These are phyloP conservation scores for Coniosporium tulheliwenetii DNA, from an alignment of 2,329 filamentous ascomycete genomes.

Conservation along the genomic window DNA sequence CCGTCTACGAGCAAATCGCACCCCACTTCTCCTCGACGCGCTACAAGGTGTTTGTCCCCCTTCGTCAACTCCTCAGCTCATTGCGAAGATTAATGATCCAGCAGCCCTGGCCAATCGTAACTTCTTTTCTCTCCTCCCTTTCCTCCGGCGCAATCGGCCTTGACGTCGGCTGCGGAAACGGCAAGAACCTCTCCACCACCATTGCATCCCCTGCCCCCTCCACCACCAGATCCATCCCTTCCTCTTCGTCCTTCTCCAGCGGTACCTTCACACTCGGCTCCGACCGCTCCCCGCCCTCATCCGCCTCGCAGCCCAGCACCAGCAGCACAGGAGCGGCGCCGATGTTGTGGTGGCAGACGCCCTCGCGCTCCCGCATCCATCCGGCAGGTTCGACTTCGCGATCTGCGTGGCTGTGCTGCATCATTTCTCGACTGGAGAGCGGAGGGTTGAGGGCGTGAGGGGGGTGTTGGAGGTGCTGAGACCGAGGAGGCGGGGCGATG, in stretches of 20 bases:
- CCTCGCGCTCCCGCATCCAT: slow-evolving; percentile 64
- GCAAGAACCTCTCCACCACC: slow-evolving; percentile 69
- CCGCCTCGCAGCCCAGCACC: slow-evolving; percentile 39
- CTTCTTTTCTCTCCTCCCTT: slow-evolving; percentile 55
- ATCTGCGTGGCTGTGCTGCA: slow-evolving; percentile 92
- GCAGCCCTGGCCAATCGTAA: slow-evolving; percentile 82
- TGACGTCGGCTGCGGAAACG: slow-evolving; percentile 92
- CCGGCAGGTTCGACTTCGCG: slow-evolving; percentile 59
- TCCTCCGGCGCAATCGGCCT: slow-evolving; percentile 56
- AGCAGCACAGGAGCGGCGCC: slow-evolving; percentile 30
- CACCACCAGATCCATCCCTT: too few species aligned
- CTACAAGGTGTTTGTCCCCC: slow-evolving; percentile 40
- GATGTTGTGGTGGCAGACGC: slow-evolving; percentile 67
- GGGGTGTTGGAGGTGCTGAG: slow-evolving; percentile 54
- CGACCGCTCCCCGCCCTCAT: slow-evolving; percentile 55
- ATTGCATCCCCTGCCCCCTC: too few species aligned
- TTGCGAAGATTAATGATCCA: slow-evolving; percentile 1
- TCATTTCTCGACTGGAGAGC: slow-evolving; percentile 65
- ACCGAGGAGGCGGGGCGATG: slow-evolving; percentile 2
- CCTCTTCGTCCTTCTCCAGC: too few species aligned
- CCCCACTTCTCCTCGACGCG: slow-evolving; percentile 69
- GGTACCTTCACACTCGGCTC: slow-evolving; percentile 64
- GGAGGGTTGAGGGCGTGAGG: slow-evolving; percentile 57
- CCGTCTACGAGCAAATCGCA: slow-evolving; percentile 78
- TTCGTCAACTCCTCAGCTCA: slow-evolving; percentile 1